Evolutionary conservation across 768 basidiomycete genomes (phyloP), one percentile per base, ranked within the genome.

Genomic region (Multifurca ochricompacta): DNA sequence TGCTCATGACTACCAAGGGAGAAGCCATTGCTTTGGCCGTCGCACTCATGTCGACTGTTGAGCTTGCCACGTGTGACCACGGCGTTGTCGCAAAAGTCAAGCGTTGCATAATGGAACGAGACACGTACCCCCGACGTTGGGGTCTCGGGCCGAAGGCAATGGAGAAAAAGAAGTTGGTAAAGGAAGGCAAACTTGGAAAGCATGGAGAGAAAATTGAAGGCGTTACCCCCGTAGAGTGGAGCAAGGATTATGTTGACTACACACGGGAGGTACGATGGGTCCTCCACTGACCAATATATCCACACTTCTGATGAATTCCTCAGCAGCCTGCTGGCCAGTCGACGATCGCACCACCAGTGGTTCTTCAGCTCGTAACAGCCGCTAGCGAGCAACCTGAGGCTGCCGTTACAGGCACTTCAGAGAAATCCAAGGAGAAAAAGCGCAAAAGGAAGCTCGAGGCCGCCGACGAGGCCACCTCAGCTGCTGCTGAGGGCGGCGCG

Each of bases 51-150:
- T 91, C 94, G 16, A 97, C 96, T 10, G 95, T 95, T 54, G 96
- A 99, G 69, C 83, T 99, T 46, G 88, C 92, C 8, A 95, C 94
- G 2, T 98, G 95, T 69, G 94, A 97, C 68, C 95, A 99, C 66
- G 96, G 96, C 43, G 91, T 99, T 53, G 95, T 98, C 39, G 96
- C 96, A 32, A 98, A 97, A 73, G 92, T 99, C 66, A 99, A 99
- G 74, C 78, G 96, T 48, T 97, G 95, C 67, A 98, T 99, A 66
- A 99, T 99, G 96, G 96, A 98, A 69, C 85, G 95, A 34, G 96
- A 99, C 70, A 89, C 91, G 18, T 99, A 99, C 70, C 96, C 96
- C 36, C 83, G 96, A 53, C 83, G 94, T 59, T 98, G 96, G 96
- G 96, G 96, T 46, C 80, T 98, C 48, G 96, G 96, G n/a, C 96